These are phyloP conservation scores for Trichoderma parareesei DNA, from an alignment of 495 filamentous ascomycete species.

Conservation along the genomic window DNA sequence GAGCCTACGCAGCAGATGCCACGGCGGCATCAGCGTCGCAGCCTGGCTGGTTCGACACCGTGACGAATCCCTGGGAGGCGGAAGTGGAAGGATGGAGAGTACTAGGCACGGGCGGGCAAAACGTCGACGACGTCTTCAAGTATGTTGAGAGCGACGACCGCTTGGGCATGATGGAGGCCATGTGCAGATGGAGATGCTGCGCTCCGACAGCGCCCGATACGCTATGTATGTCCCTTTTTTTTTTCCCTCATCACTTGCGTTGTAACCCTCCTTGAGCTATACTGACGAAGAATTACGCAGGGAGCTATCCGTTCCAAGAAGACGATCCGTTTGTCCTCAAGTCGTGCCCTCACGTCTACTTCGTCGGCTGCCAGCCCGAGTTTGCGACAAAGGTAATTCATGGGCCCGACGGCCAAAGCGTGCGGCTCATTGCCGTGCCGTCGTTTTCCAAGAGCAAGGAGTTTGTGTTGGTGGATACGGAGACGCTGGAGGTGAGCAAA, in stretches of 20 bases:
- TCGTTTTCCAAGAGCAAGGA: slow-evolving; percentile 73
- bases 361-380: slow-evolving; percentile 77
- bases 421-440: slow-evolving; percentile 71
- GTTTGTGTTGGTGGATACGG: slow-evolving; percentile 76
- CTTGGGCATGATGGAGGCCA: slow-evolving; percentile 81
- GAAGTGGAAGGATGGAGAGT: slow-evolving; percentile 82
- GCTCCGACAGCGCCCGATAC: slow-evolving; percentile 98
- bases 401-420: slow-evolving; percentile 52
- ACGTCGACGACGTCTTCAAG: slow-evolving; percentile 86
- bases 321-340: slow-evolving; percentile 79
- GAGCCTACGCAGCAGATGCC: slow-evolving; percentile 49
- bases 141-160: slow-evolving; percentile 72
- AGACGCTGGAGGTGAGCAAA: slow-evolving; percentile 69
- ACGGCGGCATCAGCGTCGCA: slow-evolving; percentile 33
- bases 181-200: slow-evolving; percentile 81
- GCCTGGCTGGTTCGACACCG: slow-evolving; percentile 73
- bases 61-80: slow-evolving; percentile 89
- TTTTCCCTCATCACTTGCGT: neutral
- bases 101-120: slow-evolving; percentile 81
- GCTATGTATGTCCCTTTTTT: slow-evolving; percentile 57
- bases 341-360: slow-evolving; percentile 82
- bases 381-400: slow-evolving; percentile 69
- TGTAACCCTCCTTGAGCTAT: neutral
- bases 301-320: slow-evolving; percentile 92
- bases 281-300: slow-evolving; percentile 31